Evolutionary conservation across 2,329 filamentous ascomycete species (phyloP), one percentile per base, ranked within the genome.

Genomic region (Ascosphaera pollenicola): DNA sequence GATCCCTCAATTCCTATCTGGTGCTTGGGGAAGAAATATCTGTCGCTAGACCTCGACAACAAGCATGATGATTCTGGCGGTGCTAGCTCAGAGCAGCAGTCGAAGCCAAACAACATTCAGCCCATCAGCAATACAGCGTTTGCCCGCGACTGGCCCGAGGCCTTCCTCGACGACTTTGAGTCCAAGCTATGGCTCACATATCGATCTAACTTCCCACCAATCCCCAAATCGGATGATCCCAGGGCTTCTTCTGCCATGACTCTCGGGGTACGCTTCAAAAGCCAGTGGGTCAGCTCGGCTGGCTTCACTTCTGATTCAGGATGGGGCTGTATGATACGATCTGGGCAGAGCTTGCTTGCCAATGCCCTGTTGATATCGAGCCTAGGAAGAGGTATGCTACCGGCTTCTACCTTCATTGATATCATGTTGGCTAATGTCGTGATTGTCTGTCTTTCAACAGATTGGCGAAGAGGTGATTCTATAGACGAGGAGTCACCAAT

Each of bases 311-410:
- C 83, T 2, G 89, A 98, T 55, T 85, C 82, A 8, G 89, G 89
- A 39, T 98, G 91, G 84, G 89, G 89, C 0, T 98, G 89, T 53
- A 98, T 98, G 89, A 95, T 98, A 49, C 69, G 89, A 43, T 94
- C 87, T 4, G 89, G 89, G 3, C 89, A 98, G 61, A 87, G 82
- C 51, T 66, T 98, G 18, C 64, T 98, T 34, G 87, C 87, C 35
- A 98, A 95, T 57, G 69, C 87, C 1, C 65, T 95, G 49, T 60
- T 73, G 15, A 68, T 79, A 40, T 61, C 85, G 37, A 65, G 69
- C 31, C 61, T 94, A 17, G 87, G 89, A 16, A 73, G 89, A 68
- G 78, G 81, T 84, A 65, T 45, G 48, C 37, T 40, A 42, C 21
- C 4, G 10, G 10, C 21, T 24, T 24, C 16, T 34, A 17, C 39